Percentiles rank a stretch among this genome's conserved stretches.
Evolutionary conservation across 176 grass and related monocot genomes (phyloP).

Genomic region (Poa pratensis): DNA sequence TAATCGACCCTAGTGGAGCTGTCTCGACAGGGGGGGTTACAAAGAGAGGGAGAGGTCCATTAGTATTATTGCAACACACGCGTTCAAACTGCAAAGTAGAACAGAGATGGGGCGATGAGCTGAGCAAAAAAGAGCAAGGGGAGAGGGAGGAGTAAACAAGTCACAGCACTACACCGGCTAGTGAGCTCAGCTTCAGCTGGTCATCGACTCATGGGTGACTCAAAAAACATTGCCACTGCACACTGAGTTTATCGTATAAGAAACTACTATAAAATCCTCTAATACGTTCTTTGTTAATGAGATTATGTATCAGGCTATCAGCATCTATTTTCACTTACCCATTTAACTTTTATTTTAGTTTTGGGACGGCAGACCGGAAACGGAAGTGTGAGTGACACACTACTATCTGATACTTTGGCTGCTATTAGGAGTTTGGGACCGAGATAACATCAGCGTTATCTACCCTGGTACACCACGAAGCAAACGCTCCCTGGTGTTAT

Average conservation of each 20-base stretch:
- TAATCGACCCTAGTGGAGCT: neutral
- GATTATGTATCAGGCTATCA: conserved; percentile 1
- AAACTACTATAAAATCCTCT: neutral
- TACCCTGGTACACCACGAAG: conserved; percentile 74
- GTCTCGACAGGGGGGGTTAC: neutral
- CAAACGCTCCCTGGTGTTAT: conserved; percentile 74
- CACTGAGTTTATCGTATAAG: neutral
- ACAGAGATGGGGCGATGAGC: neutral
- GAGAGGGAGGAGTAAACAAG: neutral
- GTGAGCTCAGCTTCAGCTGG: neutral
- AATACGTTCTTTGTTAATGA: conserved; percentile 4
- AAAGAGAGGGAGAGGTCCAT: neutral
- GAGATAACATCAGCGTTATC: conserved; percentile 75
- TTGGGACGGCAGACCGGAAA: conserved; percentile 91
- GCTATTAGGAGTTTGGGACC: conserved; percentile 53
- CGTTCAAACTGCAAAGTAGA: neutral
- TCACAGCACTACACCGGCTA: neutral
- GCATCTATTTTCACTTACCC: neutral
- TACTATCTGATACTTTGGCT: conserved; percentile 87
- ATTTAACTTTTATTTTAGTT: conserved; percentile 57
- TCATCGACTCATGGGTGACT: neutral
- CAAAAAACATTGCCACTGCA: neutral
- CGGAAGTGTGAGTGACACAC: conserved; percentile 67
- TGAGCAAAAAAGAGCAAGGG: neutral
- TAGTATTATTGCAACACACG: neutral